Conservation (phyloP, 495 filamentous ascomycete genomes). For the Extremus antarcticus region DNA sequence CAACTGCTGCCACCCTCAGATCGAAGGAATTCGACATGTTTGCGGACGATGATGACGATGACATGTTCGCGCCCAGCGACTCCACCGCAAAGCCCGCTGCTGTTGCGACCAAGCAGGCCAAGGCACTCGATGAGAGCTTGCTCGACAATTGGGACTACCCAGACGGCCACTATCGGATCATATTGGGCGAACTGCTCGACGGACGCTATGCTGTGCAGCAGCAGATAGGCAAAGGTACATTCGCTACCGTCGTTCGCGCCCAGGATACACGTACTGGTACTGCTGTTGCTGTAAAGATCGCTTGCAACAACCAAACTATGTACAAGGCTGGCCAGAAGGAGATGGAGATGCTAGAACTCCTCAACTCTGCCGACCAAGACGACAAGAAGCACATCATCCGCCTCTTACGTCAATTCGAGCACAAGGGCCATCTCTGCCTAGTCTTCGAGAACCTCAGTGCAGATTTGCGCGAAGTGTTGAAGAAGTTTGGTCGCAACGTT, state of each 20-base stretch:
- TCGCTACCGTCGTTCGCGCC: conserved; percentile 90
- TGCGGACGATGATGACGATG: conserved; percentile 71
- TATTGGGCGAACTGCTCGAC: conserved; percentile 79
- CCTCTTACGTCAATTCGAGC: conserved; percentile 76
- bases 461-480: conserved; percentile 89
- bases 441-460: conserved; percentile 92
- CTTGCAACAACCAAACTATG: conserved; percentile 88
- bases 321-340: conserved; percentile 89
- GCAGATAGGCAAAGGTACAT: conserved; percentile 89
- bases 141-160: conserved; percentile 89
- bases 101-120: conserved; percentile 39
- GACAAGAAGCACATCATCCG: conserved; percentile 89
- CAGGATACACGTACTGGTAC: conserved; percentile 60
- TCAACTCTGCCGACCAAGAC: conserved; percentile 72
- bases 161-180: conserved; percentile 90
- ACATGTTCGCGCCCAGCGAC: conserved; percentile 70
- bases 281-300: conserved; percentile 83
- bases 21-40: conserved; percentile 88
- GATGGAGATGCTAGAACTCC: conserved; percentile 76
- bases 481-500: conserved; percentile 89
- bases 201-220: conserved; percentile 77
- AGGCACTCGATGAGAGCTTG: conserved; percentile 67
- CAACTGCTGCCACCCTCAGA: conserved; percentile 10
- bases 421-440: conserved; percentile 91
- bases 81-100: conserved; percentile 32